A percentile compares a stretch with the other conserved stretches of the same genome.
Evolutionary conservation across 1,139 yeast genomes (phyloP).

Genomic region (Suhomyces coccinellae): DNA sequence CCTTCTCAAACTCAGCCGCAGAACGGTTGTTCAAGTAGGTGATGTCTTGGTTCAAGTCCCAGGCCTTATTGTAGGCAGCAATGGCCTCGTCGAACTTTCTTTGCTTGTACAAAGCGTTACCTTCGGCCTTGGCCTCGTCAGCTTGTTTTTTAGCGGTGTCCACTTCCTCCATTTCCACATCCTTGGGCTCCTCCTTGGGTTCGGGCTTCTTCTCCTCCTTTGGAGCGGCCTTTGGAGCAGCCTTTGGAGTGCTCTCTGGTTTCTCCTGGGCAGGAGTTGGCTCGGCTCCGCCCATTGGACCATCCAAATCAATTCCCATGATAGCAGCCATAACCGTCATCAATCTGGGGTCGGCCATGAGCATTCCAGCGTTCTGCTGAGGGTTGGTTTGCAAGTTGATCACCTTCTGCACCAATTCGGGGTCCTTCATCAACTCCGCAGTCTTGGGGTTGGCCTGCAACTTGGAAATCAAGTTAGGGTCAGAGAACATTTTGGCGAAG

Average conservation of each 20-base stretch:
- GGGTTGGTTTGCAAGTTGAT: conserved; percentile 71
- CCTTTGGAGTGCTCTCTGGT: neutral
- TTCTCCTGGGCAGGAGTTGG: no score
- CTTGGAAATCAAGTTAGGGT: conserved; percentile 75
- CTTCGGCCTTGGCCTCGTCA: conserved; percentile 78
- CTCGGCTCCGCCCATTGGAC: conserved; percentile 30
- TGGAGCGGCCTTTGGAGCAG: conserved; percentile 12
- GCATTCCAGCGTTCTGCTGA: conserved; percentile 61
- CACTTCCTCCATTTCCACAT: conserved; percentile 38
- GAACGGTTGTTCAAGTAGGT: conserved; percentile 95
- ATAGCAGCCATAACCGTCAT: conserved; percentile 87
- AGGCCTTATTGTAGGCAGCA: conserved; percentile 80
- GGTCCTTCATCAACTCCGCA: conserved; percentile 83
- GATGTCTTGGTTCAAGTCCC: conserved; percentile 78
- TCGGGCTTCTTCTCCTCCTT: conserved; percentile 3
- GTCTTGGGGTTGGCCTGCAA: conserved; percentile 86
- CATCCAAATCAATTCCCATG: conserved; percentile 77
- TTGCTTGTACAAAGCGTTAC: conserved; percentile 82
- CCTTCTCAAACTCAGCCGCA: conserved; percentile 96
- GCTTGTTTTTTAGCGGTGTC: conserved; percentile 53
- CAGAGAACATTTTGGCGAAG: conserved; percentile 71
- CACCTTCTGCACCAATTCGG: conserved; percentile 74
- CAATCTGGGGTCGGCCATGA: conserved; percentile 77
- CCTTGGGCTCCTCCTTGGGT: conserved; percentile 27
- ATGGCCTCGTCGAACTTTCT: conserved; percentile 94